phyloP scores from a whole-genome alignment of 345 rosid genomes.

The Citrus sinensis region DNA sequence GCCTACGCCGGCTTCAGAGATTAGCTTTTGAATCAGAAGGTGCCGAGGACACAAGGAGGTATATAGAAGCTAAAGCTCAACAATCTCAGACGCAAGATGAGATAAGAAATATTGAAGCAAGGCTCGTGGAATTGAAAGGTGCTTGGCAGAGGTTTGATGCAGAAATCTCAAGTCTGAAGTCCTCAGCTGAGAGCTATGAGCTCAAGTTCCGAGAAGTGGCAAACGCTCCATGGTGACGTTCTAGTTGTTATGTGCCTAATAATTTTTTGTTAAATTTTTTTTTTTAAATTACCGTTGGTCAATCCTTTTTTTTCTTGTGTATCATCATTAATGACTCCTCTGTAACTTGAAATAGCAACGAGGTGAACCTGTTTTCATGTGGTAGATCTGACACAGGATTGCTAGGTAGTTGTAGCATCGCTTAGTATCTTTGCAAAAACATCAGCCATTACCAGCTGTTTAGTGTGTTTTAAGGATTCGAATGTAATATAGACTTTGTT shows the following conservation, averaged over 20 bases:
- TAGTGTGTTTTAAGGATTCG: neutral
- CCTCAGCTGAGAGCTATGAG: conserved; percentile 47
- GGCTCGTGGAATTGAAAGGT: conserved; percentile 49
- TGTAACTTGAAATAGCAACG: conserved; percentile 5
- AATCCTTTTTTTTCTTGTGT: neutral
- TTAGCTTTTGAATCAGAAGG: conserved; percentile 52
- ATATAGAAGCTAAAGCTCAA: conserved; percentile 47
- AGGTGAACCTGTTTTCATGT: neutral
- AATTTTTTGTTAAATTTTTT: neutral
- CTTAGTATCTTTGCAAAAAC: neutral
- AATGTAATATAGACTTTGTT: neutral
- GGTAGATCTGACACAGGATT: conserved; percentile 8
- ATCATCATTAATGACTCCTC: neutral
- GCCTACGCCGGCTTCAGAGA: conserved; percentile 37
- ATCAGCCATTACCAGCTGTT: neutral
- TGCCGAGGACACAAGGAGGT: conserved; percentile 45
- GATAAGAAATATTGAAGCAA: conserved; percentile 44
- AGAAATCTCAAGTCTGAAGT: conserved; percentile 38
- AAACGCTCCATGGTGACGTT: conserved; percentile 52
- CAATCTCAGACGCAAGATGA: conserved; percentile 30
- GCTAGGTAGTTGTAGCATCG: conserved; percentile 4
- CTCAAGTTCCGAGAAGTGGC: conserved; percentile 46
- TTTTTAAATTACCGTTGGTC: neutral
- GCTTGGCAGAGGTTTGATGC: conserved; percentile 28
- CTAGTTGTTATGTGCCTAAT: neutral